Evolutionary conservation across 2,329 filamentous ascomycete species (phyloP), one percentile per base, ranked within the genome.

Genomic region (Grosmannia huntii): DNA sequence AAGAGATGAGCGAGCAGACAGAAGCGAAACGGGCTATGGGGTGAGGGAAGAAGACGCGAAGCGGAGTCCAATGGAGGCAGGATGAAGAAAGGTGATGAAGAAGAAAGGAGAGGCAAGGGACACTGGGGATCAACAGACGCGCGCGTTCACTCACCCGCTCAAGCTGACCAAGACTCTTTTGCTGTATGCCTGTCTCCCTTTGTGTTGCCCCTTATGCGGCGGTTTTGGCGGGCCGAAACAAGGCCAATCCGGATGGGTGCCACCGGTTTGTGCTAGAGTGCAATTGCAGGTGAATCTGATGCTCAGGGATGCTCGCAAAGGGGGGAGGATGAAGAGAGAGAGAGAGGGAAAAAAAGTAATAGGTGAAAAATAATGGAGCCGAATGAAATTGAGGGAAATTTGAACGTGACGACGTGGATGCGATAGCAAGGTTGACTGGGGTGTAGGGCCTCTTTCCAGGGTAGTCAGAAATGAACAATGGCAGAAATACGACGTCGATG

Each of bases 321-420:
- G n/a, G 21, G 31, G 36, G 16, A 53, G 10, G 51, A 11, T 14
- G 50, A 52, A 33, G 50, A 33, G 16, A 23, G 48, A 50, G 48
- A 55, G n/a, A 25, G 54, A 2, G 31, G 21, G 28, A 49, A 31
- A 54, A 41, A 70, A 69, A 71, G 74, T 27, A 33, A 31, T n/a
- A 56, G 4, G 54, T 19, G 41, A 27, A 33, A 16, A 53, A 31
- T 33, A 54, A 46, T 54, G 53, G 53, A 54, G 53, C 23, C 53
- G 36, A 36, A 58, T 23, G 52, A 57, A 55, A 48, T 28, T 56
- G 58, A 53, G 57, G 16, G 38, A 52, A 56, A 56, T 56, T 51
- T 38, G 44, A 51, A n/a, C 55, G 55, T 46, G 46, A 56, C 41
- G 54, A 50, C 53, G 53, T 31, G 53, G 38, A 55, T 46, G 53